Conservation (phyloP, 768 basidiomycete species). For the Dioszegia aurantiaca region DNA sequence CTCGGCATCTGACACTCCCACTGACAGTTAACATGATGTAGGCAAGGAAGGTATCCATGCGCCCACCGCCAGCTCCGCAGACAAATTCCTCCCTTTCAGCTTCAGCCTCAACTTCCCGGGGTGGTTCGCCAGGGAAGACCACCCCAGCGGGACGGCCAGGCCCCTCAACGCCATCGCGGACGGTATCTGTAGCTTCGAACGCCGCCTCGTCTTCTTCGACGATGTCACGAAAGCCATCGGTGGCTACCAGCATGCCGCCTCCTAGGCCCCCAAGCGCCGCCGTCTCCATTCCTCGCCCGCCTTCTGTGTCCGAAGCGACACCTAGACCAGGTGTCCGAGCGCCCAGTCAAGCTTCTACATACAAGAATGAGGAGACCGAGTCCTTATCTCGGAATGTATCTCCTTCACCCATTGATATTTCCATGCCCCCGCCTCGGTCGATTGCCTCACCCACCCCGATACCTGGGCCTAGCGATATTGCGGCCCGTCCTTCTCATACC, state of each 20-base stretch:
- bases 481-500: neutral
- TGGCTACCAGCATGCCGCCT: constrained; percentile 10
- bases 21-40: neutral
- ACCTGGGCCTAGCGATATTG: neutral
- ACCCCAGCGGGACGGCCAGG: constrained; percentile 3
- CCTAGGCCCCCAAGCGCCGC: constrained; percentile 19
- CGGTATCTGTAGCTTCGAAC: constrained; percentile 54
- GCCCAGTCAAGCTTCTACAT: constrained; percentile 9
- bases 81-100: constrained; percentile 3
- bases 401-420: constrained; percentile 14
- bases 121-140: neutral
- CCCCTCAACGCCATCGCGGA: constrained; percentile 28
- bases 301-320: constrained; percentile 21
- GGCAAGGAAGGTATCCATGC: constrained; percentile 3
- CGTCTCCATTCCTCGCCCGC: constrained; percentile 20
- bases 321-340: constrained; percentile 2
- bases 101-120: constrained; percentile 8
- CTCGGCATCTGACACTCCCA: neutral
- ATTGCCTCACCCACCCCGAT: neutral
- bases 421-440: constrained; percentile 15
- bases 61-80: constrained; percentile 11
- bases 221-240: constrained; percentile 35
- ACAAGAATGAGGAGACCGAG: constrained; percentile 4
- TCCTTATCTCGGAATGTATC: constrained; percentile 6
- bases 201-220: constrained; percentile 26